phyloP scores from a whole-genome alignment of 2,329 filamentous ascomycete genomes.

The Didymella keratinophila region DNA sequence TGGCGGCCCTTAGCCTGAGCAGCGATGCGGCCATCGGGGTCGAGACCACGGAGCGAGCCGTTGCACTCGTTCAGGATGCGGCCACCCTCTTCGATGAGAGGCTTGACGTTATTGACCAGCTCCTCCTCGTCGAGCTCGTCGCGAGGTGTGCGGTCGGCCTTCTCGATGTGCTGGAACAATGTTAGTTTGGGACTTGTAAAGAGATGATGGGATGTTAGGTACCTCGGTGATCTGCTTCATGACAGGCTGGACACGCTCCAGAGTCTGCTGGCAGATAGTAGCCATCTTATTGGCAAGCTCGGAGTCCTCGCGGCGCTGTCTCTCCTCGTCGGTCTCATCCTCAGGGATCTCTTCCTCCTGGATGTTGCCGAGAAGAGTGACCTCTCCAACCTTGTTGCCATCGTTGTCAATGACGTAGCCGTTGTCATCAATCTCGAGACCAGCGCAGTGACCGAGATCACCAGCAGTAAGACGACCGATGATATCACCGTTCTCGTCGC shows the following conservation, averaged over 20 bases:
- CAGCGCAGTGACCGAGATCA: conserved; percentile 61
- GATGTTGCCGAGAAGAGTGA: conserved; percentile 68
- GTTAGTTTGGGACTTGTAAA: conserved; percentile 34
- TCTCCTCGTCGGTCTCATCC: conserved; percentile 58
- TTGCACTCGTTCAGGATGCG: conserved; percentile 87
- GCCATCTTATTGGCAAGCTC: conserved; percentile 81
- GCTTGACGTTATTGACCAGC: conserved; percentile 84
- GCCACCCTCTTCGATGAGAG: conserved; percentile 85
- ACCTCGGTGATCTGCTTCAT: conserved; percentile 86
- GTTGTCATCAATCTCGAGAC: conserved; percentile 62
- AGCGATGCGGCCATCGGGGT: conserved; percentile 86
- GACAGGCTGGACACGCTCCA: conserved; percentile 84
- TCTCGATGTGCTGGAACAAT: conserved; percentile 72
- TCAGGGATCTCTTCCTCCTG: conserved; percentile 64
- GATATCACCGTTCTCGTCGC: conserved; percentile 60
- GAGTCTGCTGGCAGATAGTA: conserved; percentile 74
- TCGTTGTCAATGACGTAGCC: conserved; percentile 62
- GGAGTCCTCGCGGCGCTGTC: conserved; percentile 66
- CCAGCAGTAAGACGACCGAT: conserved; percentile 60
- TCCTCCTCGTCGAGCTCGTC: conserved; percentile 91
- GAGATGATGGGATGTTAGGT: conserved; percentile 43
- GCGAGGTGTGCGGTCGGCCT: conserved; percentile 79
- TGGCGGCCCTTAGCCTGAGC: conserved; percentile 84
- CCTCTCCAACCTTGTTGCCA: conserved; percentile 70
- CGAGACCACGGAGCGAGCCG: conserved; percentile 83